Evolutionary conservation across 306 rosid species (phyloP), one percentile per base, ranked within the genome.

Genomic region (Malus fusca): DNA sequence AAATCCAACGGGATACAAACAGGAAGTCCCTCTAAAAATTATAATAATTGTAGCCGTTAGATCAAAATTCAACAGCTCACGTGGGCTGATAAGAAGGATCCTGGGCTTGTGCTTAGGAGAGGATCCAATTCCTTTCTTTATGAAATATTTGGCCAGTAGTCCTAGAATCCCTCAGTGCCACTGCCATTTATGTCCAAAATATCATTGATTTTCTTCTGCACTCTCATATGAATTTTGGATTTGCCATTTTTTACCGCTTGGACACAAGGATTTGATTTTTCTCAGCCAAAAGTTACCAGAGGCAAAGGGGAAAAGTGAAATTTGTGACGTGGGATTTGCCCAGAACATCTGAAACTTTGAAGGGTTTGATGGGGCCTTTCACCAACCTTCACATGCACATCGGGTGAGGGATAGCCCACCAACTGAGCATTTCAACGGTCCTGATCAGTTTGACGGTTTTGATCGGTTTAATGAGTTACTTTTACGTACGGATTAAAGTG

Each of bases 371-470:
- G 66, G 79, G 80, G 87, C 87, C 85, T 87, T 83, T 88, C 97
- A 89, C 86, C 90, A 85, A 89, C 89, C 96, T 84, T 66, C 90
- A 80, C 85, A 89, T 83, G 88, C 64, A 87, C 69, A 79, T 72
- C 72, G 88, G 80, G 85, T 72, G 37, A 31, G 81, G 79, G 88
- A 85, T 85, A 78, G 75, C 84, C 91, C 84, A 92, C 92, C 87
- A 73, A 81, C 85, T 74, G 68, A 77, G 59, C 84, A 90, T 88
- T 81, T 87, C 91, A 87, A 85, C 70, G 96, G 88, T 91, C 85
- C 83, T 81, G 88, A 91, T 91, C 93, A 81, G 53, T 35, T 63
- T 51, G 90, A 85, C 82, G 84, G 84, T 63, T 48, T 15, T 48
- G 19, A 48, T 48, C 53, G 21, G 6, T 48, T 48, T 48, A 15